A percentile compares a stretch with the other conserved stretches of the same genome.
phyloP scores from a whole-genome alignment of 768 basidiomycete species.

The Collybia sordida region DNA sequence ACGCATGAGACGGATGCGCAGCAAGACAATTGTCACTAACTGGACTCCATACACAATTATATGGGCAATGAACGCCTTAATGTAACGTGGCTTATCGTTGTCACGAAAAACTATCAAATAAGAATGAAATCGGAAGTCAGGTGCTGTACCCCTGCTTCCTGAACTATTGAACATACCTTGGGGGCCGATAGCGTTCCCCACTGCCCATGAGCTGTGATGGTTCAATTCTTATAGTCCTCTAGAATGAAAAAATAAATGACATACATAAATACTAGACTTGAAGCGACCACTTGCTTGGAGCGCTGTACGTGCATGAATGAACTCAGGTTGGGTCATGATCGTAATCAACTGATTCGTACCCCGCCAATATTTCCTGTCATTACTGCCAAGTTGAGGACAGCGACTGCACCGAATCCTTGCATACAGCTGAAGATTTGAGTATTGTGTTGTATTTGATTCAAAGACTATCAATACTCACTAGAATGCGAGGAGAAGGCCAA shows the following conservation, averaged over 20 bases:
- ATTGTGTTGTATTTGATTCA: not conserved
- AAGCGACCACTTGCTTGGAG: constrained; percentile 49
- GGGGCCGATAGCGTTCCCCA: constrained; percentile 48
- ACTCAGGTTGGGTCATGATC: not conserved
- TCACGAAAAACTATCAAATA: constrained; percentile 37
- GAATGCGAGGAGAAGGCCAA: constrained; percentile 48
- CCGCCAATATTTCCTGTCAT: constrained; percentile 48
- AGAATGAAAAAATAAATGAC: constrained; percentile 1
- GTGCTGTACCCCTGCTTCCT: no score
- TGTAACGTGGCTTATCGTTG: constrained; percentile 45
- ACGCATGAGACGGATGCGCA: constrained; percentile 42
- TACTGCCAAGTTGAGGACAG: constrained; percentile 43
- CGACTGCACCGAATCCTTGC: constrained; percentile 47
- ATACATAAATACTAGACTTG: constrained; percentile 46
- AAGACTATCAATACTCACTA: constrained; percentile 30
- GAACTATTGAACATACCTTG: constrained; percentile 27
- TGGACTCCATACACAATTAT: constrained; percentile 47
- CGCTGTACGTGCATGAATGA: constrained; percentile 22
- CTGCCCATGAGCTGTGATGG: constrained; percentile 42
- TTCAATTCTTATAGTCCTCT: no score
- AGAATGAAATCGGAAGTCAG: not conserved
- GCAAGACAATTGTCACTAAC: constrained; percentile 32
- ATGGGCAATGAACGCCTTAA: constrained; percentile 45
- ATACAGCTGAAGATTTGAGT: constrained; percentile 29
- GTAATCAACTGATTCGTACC: constrained; percentile 17